Evolutionary conservation across 257 asterid genomes (phyloP), one percentile per base, ranked within the genome.

Genomic region (Primulina tabacum): DNA sequence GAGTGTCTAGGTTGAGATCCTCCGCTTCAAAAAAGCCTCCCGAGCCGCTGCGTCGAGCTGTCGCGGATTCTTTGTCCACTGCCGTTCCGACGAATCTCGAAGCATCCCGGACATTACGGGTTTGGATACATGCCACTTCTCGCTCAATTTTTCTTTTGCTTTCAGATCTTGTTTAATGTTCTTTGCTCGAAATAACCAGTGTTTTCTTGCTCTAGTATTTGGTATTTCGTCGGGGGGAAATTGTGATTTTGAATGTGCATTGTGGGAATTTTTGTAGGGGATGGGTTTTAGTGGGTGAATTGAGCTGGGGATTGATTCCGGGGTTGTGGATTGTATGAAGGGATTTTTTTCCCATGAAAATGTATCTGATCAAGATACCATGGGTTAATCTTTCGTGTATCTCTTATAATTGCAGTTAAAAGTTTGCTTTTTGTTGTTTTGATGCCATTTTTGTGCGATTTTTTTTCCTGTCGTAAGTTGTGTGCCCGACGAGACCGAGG

Each of bases 41-140:
- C 12, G 99, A 94, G 93, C 99, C 99, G 52, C 95, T 94, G 17
- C 97, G 93, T 62, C 85, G 97, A 35, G 97, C 98, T 24, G 95
- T 94, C 62, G 97, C 98, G 20, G 99, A 94, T 82, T 94, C 92
- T 73, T 82, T 94, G 69, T 94, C 99, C 60, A 83, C 95, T 57
- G 85, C 99, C 20, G 80, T 92, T 35, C 87, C 92, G 9, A 85
- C 94, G 17, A 84, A 85, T 72, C 90, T 88, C 26, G 99, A 93
- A 74, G 92, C 96, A 76, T 91, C 92, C 10, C 79, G 98, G 83
- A 94, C 95, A 62, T 84, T 94, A 76, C 88, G 97, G 96, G 99
- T 94, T 75, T 52, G 89, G 60, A 71, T 60, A 57, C 70, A 29
- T 67, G 10, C 21, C 77, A 28, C 60, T 57, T 55, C 11, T 66